Conservation (phyloP, 148 eudicot species). For the Vaccinium darrowii region DNA sequence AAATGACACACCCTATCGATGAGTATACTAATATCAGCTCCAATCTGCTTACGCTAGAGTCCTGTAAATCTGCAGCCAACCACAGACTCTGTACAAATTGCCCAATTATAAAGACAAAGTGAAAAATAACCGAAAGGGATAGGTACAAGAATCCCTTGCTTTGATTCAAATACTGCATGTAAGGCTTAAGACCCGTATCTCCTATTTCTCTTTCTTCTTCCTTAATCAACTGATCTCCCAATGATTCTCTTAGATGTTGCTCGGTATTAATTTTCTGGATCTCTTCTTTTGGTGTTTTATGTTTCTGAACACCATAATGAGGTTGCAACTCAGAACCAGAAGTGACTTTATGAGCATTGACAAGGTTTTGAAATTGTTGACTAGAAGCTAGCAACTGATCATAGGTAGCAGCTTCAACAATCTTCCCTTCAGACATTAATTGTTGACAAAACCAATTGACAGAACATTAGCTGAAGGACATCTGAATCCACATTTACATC, state of each 20-base stretch:
- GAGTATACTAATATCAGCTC: conserved; percentile 32
- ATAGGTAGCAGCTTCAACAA: conserved; percentile 40
- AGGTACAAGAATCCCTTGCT: conserved; percentile 46
- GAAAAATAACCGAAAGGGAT: conserved; percentile 33
- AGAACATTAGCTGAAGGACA: background rate
- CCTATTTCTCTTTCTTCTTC: conserved; percentile 63
- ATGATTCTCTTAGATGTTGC: conserved; percentile 12
- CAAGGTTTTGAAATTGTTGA: conserved; percentile 36
- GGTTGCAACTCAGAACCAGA: conserved; percentile 5
- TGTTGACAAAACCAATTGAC: conserved; percentile 14
- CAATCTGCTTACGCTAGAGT: conserved; percentile 23
- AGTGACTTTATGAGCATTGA: conserved; percentile 35
- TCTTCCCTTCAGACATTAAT: conserved; percentile 50
- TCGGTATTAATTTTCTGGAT: conserved; percentile 15
- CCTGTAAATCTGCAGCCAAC: conserved; percentile 47
- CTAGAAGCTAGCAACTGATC: conserved; percentile 34
- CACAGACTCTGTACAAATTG: conserved; percentile 50
- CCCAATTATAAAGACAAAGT: conserved; percentile 32
- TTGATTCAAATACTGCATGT: conserved; percentile 47
- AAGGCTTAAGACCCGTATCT: conserved; percentile 44
- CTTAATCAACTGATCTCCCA: conserved; percentile 49
- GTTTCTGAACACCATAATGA: conserved; percentile 4
- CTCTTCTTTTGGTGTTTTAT: conserved; percentile 13
- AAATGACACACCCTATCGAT: conserved; percentile 32
- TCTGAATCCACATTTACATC: background rate